Evolutionary conservation across 257 asterid species (phyloP), one percentile per base, ranked within the genome.

Genomic region (Eucommia ulmoides): DNA sequence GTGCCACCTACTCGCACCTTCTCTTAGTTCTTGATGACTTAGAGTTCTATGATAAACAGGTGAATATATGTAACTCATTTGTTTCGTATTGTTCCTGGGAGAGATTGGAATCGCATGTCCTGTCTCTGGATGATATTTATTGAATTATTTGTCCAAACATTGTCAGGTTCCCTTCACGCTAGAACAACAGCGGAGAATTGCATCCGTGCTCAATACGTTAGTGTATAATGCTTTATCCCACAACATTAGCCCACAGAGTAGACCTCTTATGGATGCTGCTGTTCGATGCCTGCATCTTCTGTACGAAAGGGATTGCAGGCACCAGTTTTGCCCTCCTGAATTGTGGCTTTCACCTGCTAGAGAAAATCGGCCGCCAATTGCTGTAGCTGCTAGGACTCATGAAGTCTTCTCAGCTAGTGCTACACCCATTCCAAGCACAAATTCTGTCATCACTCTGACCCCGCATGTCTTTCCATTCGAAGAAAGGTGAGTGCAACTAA

Each of bases 11-110:
- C 65, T 85, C 94, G 3, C 98, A 89, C 63, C 82, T 89, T 52
- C 68, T 89, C 64, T 73, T 82, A 73, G 81, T 89, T 71, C 94
- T 89, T 44, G 96, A 85, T 66, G 98, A 89, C 74, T 68, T 71
- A 24, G 98, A 89, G 66, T 89, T 89, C 70, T 89, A 85, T 56
- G 94, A 89, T 59, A 85, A 85, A 68, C 94, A 89, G 98, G 98
- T 88, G 19, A 16, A 15, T 15, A 18, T 16, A 6, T 42, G 5
- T 57, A 33, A 44, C 56, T 64, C 53, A 24, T 41, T 23, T 2
- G 21, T 49, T 33, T 46, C 8, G 21, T 22, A 52, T 65, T 33
- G 12, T 50, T 53, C 41, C 19, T 0, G 14, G 51, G 41, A 55
- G 45, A 14, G 17, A 2, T 42, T 23, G 41, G 26, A 45, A 49